These are phyloP conservation scores for Wakefieldia striispora DNA, from an alignment of 768 basidiomycete species.

Conservation along the genomic window DNA sequence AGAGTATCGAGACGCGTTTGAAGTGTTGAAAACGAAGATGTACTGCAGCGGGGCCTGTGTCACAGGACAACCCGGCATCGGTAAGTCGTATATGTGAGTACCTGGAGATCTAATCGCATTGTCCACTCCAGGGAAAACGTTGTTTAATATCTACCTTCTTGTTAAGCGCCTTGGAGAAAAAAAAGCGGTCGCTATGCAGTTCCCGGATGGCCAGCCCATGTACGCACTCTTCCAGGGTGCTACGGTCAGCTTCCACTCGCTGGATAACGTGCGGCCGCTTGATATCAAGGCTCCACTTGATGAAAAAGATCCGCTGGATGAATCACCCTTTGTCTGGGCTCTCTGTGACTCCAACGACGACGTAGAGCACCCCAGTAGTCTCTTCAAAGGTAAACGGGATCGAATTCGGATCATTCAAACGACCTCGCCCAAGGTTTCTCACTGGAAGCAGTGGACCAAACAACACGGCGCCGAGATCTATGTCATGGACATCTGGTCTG, in stretches of 20 bases:
- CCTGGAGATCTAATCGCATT: too few relatives aligned
- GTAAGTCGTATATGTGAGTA: neutral
- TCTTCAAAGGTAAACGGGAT: neutral
- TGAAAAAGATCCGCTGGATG: too few relatives aligned
- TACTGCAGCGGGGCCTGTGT: neutral
- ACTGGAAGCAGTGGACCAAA: constrained; percentile 4
- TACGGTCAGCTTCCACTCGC: too few relatives aligned
- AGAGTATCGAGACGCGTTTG: neutral
- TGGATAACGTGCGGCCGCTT: too few relatives aligned
- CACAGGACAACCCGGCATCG: constrained; percentile 7
- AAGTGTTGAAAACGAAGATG: neutral
- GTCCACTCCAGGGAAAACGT: neutral
- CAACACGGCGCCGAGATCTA: neutral
- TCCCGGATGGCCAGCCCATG: too few relatives aligned
- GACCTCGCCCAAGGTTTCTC: neutral
- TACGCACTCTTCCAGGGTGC: neutral
- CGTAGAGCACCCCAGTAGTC: neutral
- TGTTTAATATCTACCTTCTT: neutral
- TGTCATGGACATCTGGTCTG: neutral
- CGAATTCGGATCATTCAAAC: neutral
- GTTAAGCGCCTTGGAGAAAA: neutral
- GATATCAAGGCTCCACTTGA: too few relatives aligned
- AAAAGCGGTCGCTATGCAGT: neutral
- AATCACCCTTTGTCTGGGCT: neutral
- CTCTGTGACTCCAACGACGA: neutral